Base-by-base conservation (phyloP, 2,329 filamentous ascomycete species). In the Fusarium albidum region DNA sequence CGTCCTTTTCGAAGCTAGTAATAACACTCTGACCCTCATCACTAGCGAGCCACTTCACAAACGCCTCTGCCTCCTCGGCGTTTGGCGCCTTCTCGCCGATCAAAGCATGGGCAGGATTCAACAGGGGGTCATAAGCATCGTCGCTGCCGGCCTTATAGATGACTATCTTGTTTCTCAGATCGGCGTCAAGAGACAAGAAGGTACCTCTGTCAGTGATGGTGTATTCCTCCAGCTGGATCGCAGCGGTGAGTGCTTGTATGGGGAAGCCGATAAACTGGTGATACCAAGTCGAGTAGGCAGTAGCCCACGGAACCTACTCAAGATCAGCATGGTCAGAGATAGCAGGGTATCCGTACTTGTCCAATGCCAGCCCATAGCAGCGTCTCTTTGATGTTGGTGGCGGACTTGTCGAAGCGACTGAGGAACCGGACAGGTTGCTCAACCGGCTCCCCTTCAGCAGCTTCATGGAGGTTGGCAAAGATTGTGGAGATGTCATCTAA, bases 371-470 rank as follows among this genome's bases (percentile, higher is more conserved):
- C 70, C 77, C 77, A 81, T 3, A 80, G 63, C 31, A 71, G 57
- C 0, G 75, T 74, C 44, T 80, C 79, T 52, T 79, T 79, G 42
- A 80, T 78, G 52, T 79, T 80, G 4, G 76, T 79, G 0, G 78
- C 78, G 3, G 76, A 79, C 60, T 80, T 80, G 55, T 80, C 78
- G 42, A 72, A 81, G 1, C 78, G 71, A 26, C 68, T 74, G 10
- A 79, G 63, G 45, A 79, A 80, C 12, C 75, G 71, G 3, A 77
- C 71, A 0, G 72, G 69, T 0, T 69, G 63, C 3, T 68, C 57
- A 0, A 71, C 73, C 0, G 54, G 57, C 4, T 64, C 67, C 3
- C 64, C 69, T 29, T 75, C 69, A 1, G 73, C 73, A 4, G 72
- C 69, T 1, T 67, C 55, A 17, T 70, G 69, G 6, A 80, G 60